Evolutionary conservation across 441 rosid species (phyloP), one percentile per base, ranked within the genome.

Genomic region (Cnidoscolus chayamansa): DNA sequence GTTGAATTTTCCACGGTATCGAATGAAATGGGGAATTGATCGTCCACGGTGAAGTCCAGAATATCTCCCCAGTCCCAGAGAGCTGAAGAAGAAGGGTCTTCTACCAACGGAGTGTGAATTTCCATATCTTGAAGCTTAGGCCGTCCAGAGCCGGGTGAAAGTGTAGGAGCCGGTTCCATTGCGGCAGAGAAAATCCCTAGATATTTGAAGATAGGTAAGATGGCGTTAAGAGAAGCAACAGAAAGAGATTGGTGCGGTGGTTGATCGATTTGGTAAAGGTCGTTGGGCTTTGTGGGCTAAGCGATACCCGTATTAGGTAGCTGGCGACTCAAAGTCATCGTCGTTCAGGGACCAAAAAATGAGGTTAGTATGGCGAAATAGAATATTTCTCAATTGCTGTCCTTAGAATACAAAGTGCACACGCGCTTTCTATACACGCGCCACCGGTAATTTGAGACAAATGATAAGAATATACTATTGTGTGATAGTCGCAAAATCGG

Each of bases 31-130:
- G 81, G 75, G 62, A 88, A 82, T 0, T 79, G 80, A 45, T 89
- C 95, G 74, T 89, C 99, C 0, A 78, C 67, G 79, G 94, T 61
- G 80, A 91, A 88, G 83, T 90, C 91, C 10, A 95, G 87, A 72
- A 89, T 87, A 79, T 92, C 92, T 65, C 80, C 85, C 92, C 92
- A 90, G 80, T 92, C 98, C 96, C 96, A 94, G 49, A 84, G 71
- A 63, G 90, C 55, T 64, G 89, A 73, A 13, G 80, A 79, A 2
- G 84, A 67, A n/a, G 83, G 91, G 61, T 81, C 87, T 43, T 71
- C 81, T 17, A 60, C 7, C 60, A 53, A 65, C 70, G 85, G 70
- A 16, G 85, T 69, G 11, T 82, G 84, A 10, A 65, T 25, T 15
- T 87, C 89, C 90, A 86, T 87, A 63, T 77, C 81, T 48, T 58